Percentiles rank a stretch among this genome's conserved stretches.
phyloP scores from a whole-genome alignment of 2,329 filamentous ascomycete genomes.

The Nakataea oryzae region DNA sequence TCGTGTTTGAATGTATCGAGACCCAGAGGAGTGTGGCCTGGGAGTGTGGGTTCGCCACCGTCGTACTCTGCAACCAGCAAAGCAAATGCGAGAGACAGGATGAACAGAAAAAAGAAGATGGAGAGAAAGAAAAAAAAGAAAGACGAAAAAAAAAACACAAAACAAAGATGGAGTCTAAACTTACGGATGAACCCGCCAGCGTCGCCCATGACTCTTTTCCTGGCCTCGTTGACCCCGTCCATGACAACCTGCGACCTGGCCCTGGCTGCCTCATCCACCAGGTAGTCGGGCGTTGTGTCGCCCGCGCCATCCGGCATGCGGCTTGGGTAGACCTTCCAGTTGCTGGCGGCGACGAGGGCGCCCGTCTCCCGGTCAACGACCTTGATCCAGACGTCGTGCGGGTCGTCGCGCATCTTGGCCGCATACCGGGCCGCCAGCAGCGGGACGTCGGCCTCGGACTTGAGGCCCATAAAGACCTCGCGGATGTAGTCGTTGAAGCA shows the following conservation, averaged over 20 bases:
- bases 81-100: no score
- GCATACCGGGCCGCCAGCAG: conserved; percentile 9
- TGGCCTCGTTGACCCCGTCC: conserved; percentile 17
- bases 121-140: neutral
- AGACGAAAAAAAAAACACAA: neutral
- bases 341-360: conserved; percentile 21
- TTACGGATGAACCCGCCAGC: conserved; percentile 19
- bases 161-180: conserved; percentile 8
- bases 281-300: conserved; percentile 13
- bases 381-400: conserved; percentile 22
- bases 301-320: conserved; percentile 8
- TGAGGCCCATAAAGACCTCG: conserved; percentile 10
- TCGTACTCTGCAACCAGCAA: no score
- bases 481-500: conserved; percentile 8
- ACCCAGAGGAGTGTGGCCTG: no score
- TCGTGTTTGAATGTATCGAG: no score
- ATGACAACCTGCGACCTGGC: conserved; percentile 20
- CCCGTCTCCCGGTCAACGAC: conserved; percentile 21
- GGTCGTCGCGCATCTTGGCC: conserved; percentile 9
- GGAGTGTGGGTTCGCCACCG: no score
- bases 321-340: conserved; percentile 23
- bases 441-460: conserved; percentile 12
- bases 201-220: conserved; percentile 17
- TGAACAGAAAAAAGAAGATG: no score
- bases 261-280: conserved; percentile 20